Percentiles rank a stretch among this genome's conserved stretches.
Evolutionary conservation across 371 early-diverging fungal genomes (phyloP).

Genomic region (Mucor circinelloides): DNA sequence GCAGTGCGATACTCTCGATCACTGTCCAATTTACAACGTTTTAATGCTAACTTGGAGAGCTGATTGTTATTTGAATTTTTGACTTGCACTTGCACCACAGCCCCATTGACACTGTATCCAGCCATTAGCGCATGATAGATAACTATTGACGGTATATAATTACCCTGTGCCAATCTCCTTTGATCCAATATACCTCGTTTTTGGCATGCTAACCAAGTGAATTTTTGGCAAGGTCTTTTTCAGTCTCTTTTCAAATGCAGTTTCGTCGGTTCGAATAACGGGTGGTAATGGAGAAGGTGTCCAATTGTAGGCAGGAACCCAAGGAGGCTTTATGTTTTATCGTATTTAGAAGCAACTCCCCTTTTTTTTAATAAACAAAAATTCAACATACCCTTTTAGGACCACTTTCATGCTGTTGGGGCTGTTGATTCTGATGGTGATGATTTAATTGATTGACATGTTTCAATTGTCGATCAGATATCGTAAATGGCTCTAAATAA

Average conservation of each 20-base stretch:
- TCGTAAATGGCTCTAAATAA: slow-evolving; percentile 14
- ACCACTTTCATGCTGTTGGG: neutral
- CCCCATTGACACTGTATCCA: slow-evolving; percentile 28
- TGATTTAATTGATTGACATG: slow-evolving; percentile 2
- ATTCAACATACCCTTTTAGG: slow-evolving; percentile 22
- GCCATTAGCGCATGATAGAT: neutral
- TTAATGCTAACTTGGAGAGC: slow-evolving; percentile 31
- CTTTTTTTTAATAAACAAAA: neutral
- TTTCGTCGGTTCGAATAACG: slow-evolving; percentile 20
- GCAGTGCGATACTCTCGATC: slow-evolving; percentile 50
- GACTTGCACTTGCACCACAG: slow-evolving; percentile 27
- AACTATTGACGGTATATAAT: neutral
- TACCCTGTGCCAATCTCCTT: slow-evolving; percentile 37
- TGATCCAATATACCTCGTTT: slow-evolving; percentile 17
- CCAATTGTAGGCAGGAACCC: slow-evolving; percentile 25
- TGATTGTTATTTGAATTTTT: slow-evolving; percentile 5
- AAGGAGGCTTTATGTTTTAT: slow-evolving; percentile 26
- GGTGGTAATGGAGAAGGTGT: slow-evolving; percentile 25
- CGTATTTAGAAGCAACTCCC: neutral
- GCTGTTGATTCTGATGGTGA: neutral
- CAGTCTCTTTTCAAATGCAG: slow-evolving; percentile 28
- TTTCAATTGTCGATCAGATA: neutral
- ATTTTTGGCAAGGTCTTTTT: slow-evolving; percentile 28
- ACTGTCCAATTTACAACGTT: slow-evolving; percentile 43
- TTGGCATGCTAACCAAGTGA: slow-evolving; percentile 8